Evolutionary conservation across 176 grass and related monocot species (phyloP), one percentile per base, ranked within the genome.

Genomic region (Chloris gayana): DNA sequence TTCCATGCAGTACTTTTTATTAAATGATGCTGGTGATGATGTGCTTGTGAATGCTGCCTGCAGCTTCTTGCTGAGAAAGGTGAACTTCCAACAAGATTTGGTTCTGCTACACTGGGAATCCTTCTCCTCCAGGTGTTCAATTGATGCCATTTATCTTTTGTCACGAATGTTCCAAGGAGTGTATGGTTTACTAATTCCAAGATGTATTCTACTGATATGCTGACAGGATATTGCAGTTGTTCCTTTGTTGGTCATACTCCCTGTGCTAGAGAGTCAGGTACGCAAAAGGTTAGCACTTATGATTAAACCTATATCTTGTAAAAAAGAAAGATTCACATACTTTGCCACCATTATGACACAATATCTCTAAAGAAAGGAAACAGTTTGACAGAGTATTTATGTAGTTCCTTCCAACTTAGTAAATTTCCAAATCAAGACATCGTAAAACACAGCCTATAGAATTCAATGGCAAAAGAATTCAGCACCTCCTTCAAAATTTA

Each of bases 41-140:
- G 17, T 85, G 45, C 9, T 38, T 77, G 30, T 72, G 21, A 31
- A 79, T 85, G 30, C 32, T 10, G 11, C 70, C 49, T 94, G 75
- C 78, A 98, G 96, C 92, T 98, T 93, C 96, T 98, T 84, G 90
- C 96, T 75, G 96, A 98, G 86, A 98, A 93, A 84, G 92, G 96
- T 37, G 96, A 98, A 74, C 92, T 98, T 73, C 79, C 96, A 73
- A 98, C 96, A 85, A 85, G 92, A 82, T 99, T 99, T 86, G 96
- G 96, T 82, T 99, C 96, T 69, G 96, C 96, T 66, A 99, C 96
- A 82, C 73, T 99, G 38, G 96, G 96, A 79, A 93, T 99, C 69
- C 96, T 99, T 74, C 92, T 99, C 65, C 85, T 99, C 47, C 96
- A 99, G 92, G 96, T 98, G 53, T 85, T 80, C 66, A 57, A 71